A percentile compares a stretch with the other conserved stretches of the same genome.
phyloP scores from a whole-genome alignment of 306 rosid species.

The Gillenia trifoliata region DNA sequence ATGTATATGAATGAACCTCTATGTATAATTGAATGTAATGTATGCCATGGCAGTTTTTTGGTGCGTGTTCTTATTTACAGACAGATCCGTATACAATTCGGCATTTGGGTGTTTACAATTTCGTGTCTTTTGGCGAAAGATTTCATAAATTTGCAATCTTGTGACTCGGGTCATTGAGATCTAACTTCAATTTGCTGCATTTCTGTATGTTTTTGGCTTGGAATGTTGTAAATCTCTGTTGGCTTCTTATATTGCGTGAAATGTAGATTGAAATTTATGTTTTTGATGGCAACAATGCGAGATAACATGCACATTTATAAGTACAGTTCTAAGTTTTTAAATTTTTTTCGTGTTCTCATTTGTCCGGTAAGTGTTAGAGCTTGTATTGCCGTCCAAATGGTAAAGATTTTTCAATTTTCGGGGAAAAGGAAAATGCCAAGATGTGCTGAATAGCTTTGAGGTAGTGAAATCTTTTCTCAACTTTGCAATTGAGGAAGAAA shows the following conservation, averaged over 20 bases:
- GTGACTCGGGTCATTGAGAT: slow-evolving; percentile 22
- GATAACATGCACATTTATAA: not conserved
- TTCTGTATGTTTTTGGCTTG: slow-evolving; percentile 5
- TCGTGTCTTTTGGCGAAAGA: not conserved
- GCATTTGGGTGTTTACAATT: not conserved
- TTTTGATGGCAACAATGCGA: not conserved
- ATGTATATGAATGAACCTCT: not conserved
- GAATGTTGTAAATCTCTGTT: not conserved
- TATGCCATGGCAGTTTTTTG: slow-evolving; percentile 9
- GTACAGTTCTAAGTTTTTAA: not conserved
- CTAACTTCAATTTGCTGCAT: slow-evolving; percentile 13
- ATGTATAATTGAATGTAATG: not conserved
- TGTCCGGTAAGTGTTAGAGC: not conserved
- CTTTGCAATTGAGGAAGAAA: not conserved
- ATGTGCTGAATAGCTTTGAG: not conserved
- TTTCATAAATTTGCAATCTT: not conserved
- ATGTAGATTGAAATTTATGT: not conserved
- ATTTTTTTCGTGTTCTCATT: not conserved
- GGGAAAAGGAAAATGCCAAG: not conserved
- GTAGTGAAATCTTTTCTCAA: not conserved
- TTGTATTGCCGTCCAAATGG: not conserved
- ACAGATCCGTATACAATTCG: slow-evolving; percentile 7
- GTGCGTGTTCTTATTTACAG: not conserved
- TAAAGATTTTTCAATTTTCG: not conserved
- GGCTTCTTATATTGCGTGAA: not conserved